Conservation (phyloP, 1,284 basidiomycete genomes). For the Mycosarcoma maydis region DNA sequence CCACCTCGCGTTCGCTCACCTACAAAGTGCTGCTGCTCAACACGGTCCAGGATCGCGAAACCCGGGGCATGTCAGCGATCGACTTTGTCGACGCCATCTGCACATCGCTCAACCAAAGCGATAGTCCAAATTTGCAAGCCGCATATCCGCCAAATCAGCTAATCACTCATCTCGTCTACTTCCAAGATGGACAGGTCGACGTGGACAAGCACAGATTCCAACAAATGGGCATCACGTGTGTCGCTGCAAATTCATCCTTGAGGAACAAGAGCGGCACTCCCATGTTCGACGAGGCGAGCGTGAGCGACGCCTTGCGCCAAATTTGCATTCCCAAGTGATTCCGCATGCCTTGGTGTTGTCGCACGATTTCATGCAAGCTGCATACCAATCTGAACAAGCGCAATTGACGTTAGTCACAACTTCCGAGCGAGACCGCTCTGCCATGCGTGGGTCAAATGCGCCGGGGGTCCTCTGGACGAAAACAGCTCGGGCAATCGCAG, state of each 20-base stretch:
- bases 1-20: constrained; percentile 76
- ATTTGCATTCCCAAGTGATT: too few relatives aligned
- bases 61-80: constrained; percentile 80
- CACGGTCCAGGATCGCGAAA: constrained; percentile 88
- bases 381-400: too few relatives aligned
- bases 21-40: constrained; percentile 90
- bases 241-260: constrained; percentile 5
- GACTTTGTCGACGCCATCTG: constrained; percentile 85
- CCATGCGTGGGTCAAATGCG: too few relatives aligned
- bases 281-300: constrained; percentile 39
- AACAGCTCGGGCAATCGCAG: too few relatives aligned
- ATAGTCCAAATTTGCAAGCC: constrained; percentile 6
- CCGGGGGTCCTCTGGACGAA: too few relatives aligned
- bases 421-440: too few relatives aligned
- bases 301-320: constrained; percentile 10
- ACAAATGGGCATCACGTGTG: constrained; percentile 17
- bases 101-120: constrained; percentile 74
- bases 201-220: constrained; percentile 13
- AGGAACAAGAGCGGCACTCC: constrained; percentile 18
- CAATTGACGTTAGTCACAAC: too few relatives aligned
- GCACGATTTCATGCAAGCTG: too few relatives aligned
- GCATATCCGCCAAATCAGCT: constrained; percentile 61
- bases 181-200: constrained; percentile 20
- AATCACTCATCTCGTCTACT: constrained; percentile 76
- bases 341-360: too few relatives aligned